Conservation (phyloP, 768 basidiomycete species). For the Tylopilus cervinicoccineus region DNA sequence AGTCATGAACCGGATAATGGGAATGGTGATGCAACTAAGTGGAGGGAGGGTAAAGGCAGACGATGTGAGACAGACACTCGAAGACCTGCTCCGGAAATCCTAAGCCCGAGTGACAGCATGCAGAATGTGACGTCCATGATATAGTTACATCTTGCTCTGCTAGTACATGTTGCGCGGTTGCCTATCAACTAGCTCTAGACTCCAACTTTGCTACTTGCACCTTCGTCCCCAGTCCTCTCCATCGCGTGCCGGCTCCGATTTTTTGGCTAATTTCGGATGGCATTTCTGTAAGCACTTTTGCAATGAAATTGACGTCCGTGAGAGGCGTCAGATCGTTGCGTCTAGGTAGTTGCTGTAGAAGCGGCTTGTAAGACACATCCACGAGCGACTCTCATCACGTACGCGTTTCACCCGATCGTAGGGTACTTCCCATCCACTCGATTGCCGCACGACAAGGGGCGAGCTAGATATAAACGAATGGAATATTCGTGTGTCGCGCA, state of each 20-base stretch:
- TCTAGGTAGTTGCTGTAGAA: slow-evolving; percentile 57
- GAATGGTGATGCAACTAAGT: slow-evolving; percentile 73
- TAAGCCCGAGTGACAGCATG: neutral
- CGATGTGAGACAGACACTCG: slow-evolving; percentile 47
- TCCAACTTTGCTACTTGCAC: slow-evolving; percentile 45
- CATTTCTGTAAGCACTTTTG: slow-evolving; percentile 62
- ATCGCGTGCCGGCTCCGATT: slow-evolving; percentile 69
- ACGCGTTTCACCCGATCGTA: slow-evolving; percentile 81
- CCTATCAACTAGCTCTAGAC: slow-evolving; percentile 4
- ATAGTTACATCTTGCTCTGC: neutral
- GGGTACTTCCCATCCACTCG: slow-evolving; percentile 86
- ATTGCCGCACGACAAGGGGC: slow-evolving; percentile 70
- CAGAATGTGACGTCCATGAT: neutral
- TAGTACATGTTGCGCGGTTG: neutral
- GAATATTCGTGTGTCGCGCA: slow-evolving; percentile 85
- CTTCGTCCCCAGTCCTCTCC: slow-evolving; percentile 75
- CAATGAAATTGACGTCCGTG: slow-evolving; percentile 83
- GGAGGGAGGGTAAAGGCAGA: slow-evolving; percentile 77
- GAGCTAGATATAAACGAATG: slow-evolving; percentile 69
- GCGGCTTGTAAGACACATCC: neutral
- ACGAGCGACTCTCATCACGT: slow-evolving; percentile 20
- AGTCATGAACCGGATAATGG: slow-evolving; percentile 57
- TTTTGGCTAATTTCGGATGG: slow-evolving; percentile 54
- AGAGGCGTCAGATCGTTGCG: slow-evolving; percentile 83
- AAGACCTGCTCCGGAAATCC: slow-evolving; percentile 36